These are phyloP conservation scores for Zymoseptoria pseudotritici DNA, from an alignment of 2,329 filamentous ascomycete genomes.

Conservation along the genomic window DNA sequence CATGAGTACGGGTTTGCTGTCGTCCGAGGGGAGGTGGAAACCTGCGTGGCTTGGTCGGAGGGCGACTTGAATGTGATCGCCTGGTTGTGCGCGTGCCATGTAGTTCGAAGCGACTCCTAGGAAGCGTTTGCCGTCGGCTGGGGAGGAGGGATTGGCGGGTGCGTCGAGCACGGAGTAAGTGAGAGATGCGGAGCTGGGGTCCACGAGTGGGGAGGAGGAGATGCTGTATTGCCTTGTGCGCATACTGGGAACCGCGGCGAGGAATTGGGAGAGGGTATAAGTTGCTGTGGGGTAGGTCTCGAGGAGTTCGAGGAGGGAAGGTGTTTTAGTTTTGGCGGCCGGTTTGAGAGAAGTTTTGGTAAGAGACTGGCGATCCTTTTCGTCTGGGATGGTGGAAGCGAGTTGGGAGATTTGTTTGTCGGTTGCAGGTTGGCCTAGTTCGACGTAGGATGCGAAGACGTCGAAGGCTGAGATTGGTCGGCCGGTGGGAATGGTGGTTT, in stretches of 20 bases:
- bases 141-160: conserved; percentile 45
- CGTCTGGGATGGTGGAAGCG: not conserved
- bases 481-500: conserved; percentile 57
- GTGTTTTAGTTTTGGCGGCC: conserved; percentile 46
- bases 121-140: conserved; percentile 27
- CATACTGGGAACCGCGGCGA: conserved; percentile 67
- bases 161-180: conserved; percentile 35
- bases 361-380: not conserved
- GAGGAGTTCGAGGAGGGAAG: conserved; percentile 56
- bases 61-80: conserved; percentile 41
- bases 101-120: conserved; percentile 35
- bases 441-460: conserved; percentile 61
- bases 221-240: conserved; percentile 33
- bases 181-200: conserved; percentile 30
- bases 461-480: conserved; percentile 53
- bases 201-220: conserved; percentile 30
- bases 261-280: conserved; percentile 57
- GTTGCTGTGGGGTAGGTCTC: conserved; percentile 52
- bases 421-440: conserved; percentile 62
- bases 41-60: conserved; percentile 36
- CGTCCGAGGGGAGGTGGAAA: conserved; percentile 41
- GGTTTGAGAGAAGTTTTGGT: conserved; percentile 43
- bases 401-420: conserved; percentile 2
- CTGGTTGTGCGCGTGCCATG: conserved; percentile 39
- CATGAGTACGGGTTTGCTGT: conserved; percentile 44